These are phyloP conservation scores for Hymenoscyphus fructigenus DNA, from an alignment of 2,329 filamentous ascomycete genomes.

Conservation along the genomic window DNA sequence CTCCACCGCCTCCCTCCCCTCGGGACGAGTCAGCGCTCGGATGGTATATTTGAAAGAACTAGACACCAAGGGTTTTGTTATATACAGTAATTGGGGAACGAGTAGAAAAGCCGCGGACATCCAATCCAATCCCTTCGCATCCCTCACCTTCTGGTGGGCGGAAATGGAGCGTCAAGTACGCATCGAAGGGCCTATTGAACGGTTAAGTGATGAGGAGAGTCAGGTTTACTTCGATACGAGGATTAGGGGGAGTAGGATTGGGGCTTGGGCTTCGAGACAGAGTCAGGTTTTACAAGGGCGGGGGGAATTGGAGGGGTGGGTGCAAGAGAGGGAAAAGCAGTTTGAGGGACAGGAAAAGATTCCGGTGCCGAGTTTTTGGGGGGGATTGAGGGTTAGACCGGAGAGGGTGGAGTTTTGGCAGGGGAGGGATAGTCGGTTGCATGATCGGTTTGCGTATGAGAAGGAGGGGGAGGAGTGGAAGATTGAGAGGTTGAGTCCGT, in stretches of 20 bases:
- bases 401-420: slow-evolving; percentile 95
- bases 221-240: slow-evolving; percentile 65
- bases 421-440: slow-evolving; percentile 82
- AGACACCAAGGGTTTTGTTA: slow-evolving; percentile 76
- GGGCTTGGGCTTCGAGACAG: slow-evolving; percentile 92
- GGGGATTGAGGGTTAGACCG: slow-evolving; percentile 81
- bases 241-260: slow-evolving; percentile 78
- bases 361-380: slow-evolving; percentile 92
- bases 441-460: slow-evolving; percentile 89
- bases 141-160: slow-evolving; percentile 89
- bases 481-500: slow-evolving; percentile 74
- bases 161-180: slow-evolving; percentile 84
- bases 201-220: slow-evolving; percentile 69
- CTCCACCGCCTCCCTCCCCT: slow-evolving; percentile 79
- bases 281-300: slow-evolving; percentile 73
- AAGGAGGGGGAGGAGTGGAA: slow-evolving; percentile 59
- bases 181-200: slow-evolving; percentile 74
- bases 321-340: slow-evolving; percentile 70
- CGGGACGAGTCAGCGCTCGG: slow-evolving; percentile 79
- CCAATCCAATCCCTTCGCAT: slow-evolving; percentile 71
- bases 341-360: slow-evolving; percentile 79
- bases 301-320: slow-evolving; percentile 71
- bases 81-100: slow-evolving; percentile 91
- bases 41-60: slow-evolving; percentile 96
- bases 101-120: slow-evolving; percentile 69